These are phyloP conservation scores for Ogataea saltuana DNA, from an alignment of 805 yeast genomes.

Conservation along the genomic window DNA sequence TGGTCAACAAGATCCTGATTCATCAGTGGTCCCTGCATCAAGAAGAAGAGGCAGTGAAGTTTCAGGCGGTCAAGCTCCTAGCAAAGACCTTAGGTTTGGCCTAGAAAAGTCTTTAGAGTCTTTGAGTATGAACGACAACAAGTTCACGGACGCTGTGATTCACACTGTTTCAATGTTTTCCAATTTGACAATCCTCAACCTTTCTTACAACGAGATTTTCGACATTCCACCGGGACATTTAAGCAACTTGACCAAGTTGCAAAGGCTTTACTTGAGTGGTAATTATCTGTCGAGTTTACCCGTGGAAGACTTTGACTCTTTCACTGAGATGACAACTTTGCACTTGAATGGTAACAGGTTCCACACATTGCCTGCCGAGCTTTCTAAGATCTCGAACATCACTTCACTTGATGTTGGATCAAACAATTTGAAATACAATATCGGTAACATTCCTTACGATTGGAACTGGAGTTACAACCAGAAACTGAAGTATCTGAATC, in stretches of 20 bases:
- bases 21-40: not conserved
- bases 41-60: slow-evolving; percentile 19
- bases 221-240: slow-evolving; percentile 81
- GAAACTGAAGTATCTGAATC: slow-evolving; percentile 74
- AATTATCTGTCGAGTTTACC: slow-evolving; percentile 78
- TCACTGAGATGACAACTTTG: slow-evolving; percentile 58
- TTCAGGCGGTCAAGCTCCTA: slow-evolving; percentile 8
- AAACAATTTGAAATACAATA: slow-evolving; percentile 85
- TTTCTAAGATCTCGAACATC: slow-evolving; percentile 64
- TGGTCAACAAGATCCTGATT: slow-evolving; percentile 1
- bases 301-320: slow-evolving; percentile 74
- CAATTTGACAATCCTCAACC: slow-evolving; percentile 62
- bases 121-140: slow-evolving; percentile 78
- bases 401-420: slow-evolving; percentile 86
- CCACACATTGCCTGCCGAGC: slow-evolving; percentile 84
- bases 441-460: slow-evolving; percentile 92
- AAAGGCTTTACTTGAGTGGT: slow-evolving; percentile 77
- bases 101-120: slow-evolving; percentile 41
- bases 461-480: slow-evolving; percentile 96
- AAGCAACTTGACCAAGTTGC: slow-evolving; percentile 53
- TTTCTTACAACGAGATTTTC: slow-evolving; percentile 80
- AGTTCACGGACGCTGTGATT: slow-evolving; percentile 75
- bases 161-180: slow-evolving; percentile 60
- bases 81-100: slow-evolving; percentile 15
- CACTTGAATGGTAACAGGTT: slow-evolving; percentile 82